Percentiles rank a stretch among this genome's conserved stretches.
Conservation (phyloP, 1,284 basidiomycete species). For the Leccinum pallidistipes region DNA sequence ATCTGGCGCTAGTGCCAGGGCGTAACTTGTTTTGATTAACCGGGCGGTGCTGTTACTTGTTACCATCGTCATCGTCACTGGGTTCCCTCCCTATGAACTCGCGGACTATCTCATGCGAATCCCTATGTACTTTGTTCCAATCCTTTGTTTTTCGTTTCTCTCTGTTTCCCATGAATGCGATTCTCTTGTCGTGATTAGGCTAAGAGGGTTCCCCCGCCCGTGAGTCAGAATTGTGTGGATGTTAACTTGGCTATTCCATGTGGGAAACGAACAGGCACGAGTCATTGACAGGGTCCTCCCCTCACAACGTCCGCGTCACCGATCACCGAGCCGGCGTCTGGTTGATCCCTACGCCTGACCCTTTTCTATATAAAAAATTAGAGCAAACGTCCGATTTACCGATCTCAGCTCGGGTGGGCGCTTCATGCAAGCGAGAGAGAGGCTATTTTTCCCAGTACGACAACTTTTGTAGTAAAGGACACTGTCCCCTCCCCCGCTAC, state of each 20-base stretch:
- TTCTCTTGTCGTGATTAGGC: slow-evolving; percentile 10
- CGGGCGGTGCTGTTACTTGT: slow-evolving; percentile 17
- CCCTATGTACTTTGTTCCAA: slow-evolving; percentile 27
- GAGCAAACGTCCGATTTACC: too few relatives aligned
- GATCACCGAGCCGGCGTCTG: too few relatives aligned
- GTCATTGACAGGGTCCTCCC: too few relatives aligned
- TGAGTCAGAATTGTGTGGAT: slow-evolving; percentile 18
- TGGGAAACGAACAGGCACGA: too few relatives aligned
- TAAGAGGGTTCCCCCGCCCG: slow-evolving; percentile 4
- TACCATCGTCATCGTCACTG: slow-evolving; percentile 5
- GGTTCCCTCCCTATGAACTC: slow-evolving; percentile 13
- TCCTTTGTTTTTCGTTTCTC: neutral
- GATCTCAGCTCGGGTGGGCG: too few relatives aligned
- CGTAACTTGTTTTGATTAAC: slow-evolving; percentile 22
- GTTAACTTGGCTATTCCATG: neutral
- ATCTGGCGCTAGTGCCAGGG: slow-evolving; percentile 21
- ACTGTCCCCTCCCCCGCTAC: too few relatives aligned
- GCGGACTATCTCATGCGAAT: slow-evolving; percentile 31
- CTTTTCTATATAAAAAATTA: too few relatives aligned
- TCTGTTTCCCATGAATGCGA: slow-evolving; percentile 9
- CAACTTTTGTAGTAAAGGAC: too few relatives aligned
- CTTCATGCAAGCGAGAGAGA: too few relatives aligned
- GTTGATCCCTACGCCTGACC: too few relatives aligned
- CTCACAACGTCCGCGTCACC: too few relatives aligned
- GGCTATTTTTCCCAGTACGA: too few relatives aligned